Percentiles rank a stretch among this genome's conserved stretches.
phyloP scores from a whole-genome alignment of 768 basidiomycete species.

The Chlorophyllum brunneum region DNA sequence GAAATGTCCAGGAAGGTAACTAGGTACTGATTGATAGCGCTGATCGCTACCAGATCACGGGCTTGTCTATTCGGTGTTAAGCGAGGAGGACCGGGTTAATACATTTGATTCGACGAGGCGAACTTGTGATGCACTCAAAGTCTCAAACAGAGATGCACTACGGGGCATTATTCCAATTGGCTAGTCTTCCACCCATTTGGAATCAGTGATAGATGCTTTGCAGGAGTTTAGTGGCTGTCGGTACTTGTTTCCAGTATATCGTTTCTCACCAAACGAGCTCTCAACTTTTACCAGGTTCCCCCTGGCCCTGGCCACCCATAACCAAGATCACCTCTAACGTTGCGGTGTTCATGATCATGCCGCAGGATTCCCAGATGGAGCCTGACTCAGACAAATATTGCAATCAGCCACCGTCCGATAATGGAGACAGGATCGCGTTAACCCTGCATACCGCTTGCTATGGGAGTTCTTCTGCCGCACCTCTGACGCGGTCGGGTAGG shows the following conservation, averaged over 20 bases:
- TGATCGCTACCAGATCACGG: background rate
- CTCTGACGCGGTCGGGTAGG: too few relatives aligned
- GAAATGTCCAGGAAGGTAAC: too few relatives aligned
- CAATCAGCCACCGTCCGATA: background rate
- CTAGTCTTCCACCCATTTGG: background rate
- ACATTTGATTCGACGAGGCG: too few relatives aligned
- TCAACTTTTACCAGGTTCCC: background rate
- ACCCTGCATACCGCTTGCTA: background rate
- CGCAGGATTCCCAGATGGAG: background rate
- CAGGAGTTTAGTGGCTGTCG: background rate
- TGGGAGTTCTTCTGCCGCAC: too few relatives aligned
- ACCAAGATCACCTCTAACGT: background rate
- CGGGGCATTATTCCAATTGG: too few relatives aligned
- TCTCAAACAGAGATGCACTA: too few relatives aligned
- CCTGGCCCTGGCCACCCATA: background rate
- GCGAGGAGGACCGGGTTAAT: constrained; percentile 2
- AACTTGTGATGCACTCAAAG: too few relatives aligned
- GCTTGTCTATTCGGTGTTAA: background rate
- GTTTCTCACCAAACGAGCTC: too few relatives aligned
- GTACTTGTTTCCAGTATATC: background rate
- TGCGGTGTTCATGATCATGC: too few relatives aligned
- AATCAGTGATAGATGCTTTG: background rate
- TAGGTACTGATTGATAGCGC: background rate
- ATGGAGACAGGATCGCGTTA: background rate
- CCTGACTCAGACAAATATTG: background rate